These are phyloP conservation scores for Hirschioporus abietinus DNA, from an alignment of 768 basidiomycete species.

Conservation along the genomic window DNA sequence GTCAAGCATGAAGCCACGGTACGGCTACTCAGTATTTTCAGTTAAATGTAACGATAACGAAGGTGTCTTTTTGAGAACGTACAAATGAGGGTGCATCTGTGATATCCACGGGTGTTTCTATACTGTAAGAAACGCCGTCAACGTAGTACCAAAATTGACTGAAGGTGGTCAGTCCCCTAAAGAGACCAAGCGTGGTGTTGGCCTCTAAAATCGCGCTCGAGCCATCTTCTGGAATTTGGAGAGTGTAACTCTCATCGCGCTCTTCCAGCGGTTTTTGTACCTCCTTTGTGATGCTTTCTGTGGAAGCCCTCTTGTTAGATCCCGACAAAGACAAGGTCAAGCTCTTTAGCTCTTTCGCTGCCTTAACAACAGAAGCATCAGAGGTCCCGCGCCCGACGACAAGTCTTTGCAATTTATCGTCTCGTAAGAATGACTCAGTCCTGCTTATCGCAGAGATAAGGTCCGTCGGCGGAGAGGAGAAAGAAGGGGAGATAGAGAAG, in stretches of 20 bases:
- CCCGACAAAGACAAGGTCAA: constrained; percentile 38
- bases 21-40: constrained; percentile 40
- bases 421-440: constrained; percentile 36
- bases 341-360: constrained; percentile 36
- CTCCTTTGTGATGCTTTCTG: constrained; percentile 46
- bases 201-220: constrained; percentile 49
- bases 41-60: neutral
- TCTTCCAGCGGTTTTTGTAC: constrained; percentile 43
- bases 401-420: constrained; percentile 56
- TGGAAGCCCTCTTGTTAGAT: constrained; percentile 15
- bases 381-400: constrained; percentile 52
- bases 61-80: constrained; percentile 19
- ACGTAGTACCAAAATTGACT: constrained; percentile 42
- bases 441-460: constrained; percentile 49
- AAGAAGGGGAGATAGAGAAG: constrained; percentile 45
- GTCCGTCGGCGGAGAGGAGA: constrained; percentile 47
- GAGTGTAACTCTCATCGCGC: constrained; percentile 55
- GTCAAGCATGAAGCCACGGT: constrained; percentile 77
- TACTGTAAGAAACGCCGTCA: constrained; percentile 32
- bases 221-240: constrained; percentile 53
- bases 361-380: constrained; percentile 33
- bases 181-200: constrained; percentile 60
- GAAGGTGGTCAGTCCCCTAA: constrained; percentile 75
- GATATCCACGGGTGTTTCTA: constrained; percentile 54
- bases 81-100: constrained; percentile 63